Conservation (phyloP, 2,329 filamentous ascomycete species). For the Alternaria ventricosa region DNA sequence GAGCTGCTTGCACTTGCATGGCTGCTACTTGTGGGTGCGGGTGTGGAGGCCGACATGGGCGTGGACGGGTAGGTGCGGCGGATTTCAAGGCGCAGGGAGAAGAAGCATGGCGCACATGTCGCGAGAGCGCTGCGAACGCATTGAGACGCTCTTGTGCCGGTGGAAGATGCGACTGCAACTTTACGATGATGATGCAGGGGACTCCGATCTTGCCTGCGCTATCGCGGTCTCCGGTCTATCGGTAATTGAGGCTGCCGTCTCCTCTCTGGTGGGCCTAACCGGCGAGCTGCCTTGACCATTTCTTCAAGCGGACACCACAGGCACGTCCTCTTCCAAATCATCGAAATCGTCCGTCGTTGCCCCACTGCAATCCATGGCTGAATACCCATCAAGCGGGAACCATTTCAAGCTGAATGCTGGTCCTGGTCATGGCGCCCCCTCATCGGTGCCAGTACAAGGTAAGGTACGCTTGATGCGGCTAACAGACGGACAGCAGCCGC, state of each 20-base stretch:
- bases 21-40: conserved; percentile 14
- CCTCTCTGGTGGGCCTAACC: conserved; percentile 10
- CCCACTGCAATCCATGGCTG: neutral
- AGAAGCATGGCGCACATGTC: conserved; percentile 15
- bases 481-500: neutral
- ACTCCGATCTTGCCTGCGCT: neutral
- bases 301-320: neutral
- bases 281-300: neutral
- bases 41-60: conserved; percentile 11
- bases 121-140: conserved; percentile 3
- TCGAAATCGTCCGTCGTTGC: neutral
- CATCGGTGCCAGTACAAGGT: neutral
- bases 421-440: neutral
- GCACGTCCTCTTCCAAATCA: neutral
- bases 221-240: conserved; percentile 2
- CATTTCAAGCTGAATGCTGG: neutral
- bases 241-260: conserved; percentile 12
- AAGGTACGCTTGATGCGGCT: neutral
- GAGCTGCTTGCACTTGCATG: conserved; percentile 25
- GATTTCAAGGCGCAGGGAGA: conserved; percentile 11
- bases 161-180: conserved; percentile 6
- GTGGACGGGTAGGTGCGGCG: conserved; percentile 9
- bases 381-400: neutral
- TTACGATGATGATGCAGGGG: conserved; percentile 7
- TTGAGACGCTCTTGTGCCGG: conserved; percentile 8